Evolutionary conservation across 2,329 filamentous ascomycete genomes (phyloP), one percentile per base, ranked within the genome.

Genomic region (Aureobasidium sp.): DNA sequence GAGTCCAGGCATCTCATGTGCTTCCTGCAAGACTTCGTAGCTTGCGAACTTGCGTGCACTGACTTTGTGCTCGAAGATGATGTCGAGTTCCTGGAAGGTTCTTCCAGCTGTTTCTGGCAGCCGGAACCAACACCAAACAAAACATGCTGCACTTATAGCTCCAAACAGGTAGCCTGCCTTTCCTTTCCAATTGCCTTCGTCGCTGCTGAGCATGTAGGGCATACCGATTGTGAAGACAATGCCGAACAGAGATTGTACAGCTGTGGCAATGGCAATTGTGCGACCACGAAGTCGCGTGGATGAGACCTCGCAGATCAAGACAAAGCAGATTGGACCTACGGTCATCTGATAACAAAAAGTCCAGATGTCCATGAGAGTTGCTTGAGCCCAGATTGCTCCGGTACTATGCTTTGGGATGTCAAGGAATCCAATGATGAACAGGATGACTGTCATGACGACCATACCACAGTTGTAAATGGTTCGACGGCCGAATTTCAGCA

Each of bases 351-450:
- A 56, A 1, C 29, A 27, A 36, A 56, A 56, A 7, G 36, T 43
- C 39, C 36, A 41, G 52, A 56, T 29, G 8, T 27, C 36, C 34
- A 43, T 56, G 7, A 41, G 20, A 24, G 36, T 69, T 71, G 70
- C 29, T 80, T 65, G 47, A 10, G 47, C 47, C 2, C 71, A 71
- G 4, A 72, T 74, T 63, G 79, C 76, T 0, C 37, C 24, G 5
- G 53, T 39, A 73, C 72, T 65, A 8, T 65, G 67, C 0, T 68
- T 67, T 1, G 69, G 68, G 1, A 67, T 67, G 3, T 75, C 74
- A 2, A 76, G 67, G 24, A 74, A 71, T 52, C 76, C 76, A 3
- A 78, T 63, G 7, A 73, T 70, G 15, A 74, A 76, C 13, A 78
- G 75, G 2, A 59, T 36, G 41, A 17, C 9, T 17, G 39, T 47